Evolutionary conservation across 805 yeast species (phyloP).

Genomic region (Yarrowia sp.): DNA sequence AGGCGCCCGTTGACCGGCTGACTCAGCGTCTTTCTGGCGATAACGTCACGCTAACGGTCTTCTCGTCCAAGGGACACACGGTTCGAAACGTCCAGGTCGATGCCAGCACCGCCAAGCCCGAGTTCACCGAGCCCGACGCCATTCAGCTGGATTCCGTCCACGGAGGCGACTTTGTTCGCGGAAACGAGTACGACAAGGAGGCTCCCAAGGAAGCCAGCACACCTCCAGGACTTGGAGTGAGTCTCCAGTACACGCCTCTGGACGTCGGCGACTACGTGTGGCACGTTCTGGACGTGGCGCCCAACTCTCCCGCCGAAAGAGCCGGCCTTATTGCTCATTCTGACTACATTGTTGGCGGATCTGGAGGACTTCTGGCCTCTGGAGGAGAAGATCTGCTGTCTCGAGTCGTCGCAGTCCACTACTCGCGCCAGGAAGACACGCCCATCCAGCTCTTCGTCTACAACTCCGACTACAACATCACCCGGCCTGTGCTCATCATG

Average conservation of each 20-base stretch:
- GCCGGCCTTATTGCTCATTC: slow-evolving; percentile 82
- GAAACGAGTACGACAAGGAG: slow-evolving; percentile 14
- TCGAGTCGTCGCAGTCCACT: slow-evolving; percentile 51
- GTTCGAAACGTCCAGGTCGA: slow-evolving; percentile 45
- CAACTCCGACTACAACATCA: slow-evolving; percentile 80
- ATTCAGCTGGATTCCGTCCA: slow-evolving; percentile 43
- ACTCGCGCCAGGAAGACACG: slow-evolving; percentile 27
- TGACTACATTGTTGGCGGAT: slow-evolving; percentile 85
- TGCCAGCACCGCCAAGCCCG: slow-evolving; percentile 29
- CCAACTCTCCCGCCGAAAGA: slow-evolving; percentile 73
- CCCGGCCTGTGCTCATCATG: slow-evolving; percentile 81
- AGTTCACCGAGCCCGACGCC: slow-evolving; percentile 7
- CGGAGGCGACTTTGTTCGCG: slow-evolving; percentile 2
- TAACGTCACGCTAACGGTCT: slow-evolving; percentile 30
- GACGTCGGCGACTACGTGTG: slow-evolving; percentile 78
- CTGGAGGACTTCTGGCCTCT: slow-evolving; percentile 76
- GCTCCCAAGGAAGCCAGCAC: slow-evolving; percentile 29
- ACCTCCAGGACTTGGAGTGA: slow-evolving; percentile 46
- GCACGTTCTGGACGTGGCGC: slow-evolving; percentile 74
- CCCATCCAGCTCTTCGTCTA: slow-evolving; percentile 66
- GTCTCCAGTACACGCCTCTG: slow-evolving; percentile 75
- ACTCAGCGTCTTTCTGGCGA: neutral
- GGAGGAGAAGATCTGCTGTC: slow-evolving; percentile 85
- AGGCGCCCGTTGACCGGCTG: slow-evolving; percentile 21
- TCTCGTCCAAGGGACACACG: slow-evolving; percentile 32